phyloP scores from a whole-genome alignment of 352 stramenopile genomes.

The Globisporangium emineosum region DNA sequence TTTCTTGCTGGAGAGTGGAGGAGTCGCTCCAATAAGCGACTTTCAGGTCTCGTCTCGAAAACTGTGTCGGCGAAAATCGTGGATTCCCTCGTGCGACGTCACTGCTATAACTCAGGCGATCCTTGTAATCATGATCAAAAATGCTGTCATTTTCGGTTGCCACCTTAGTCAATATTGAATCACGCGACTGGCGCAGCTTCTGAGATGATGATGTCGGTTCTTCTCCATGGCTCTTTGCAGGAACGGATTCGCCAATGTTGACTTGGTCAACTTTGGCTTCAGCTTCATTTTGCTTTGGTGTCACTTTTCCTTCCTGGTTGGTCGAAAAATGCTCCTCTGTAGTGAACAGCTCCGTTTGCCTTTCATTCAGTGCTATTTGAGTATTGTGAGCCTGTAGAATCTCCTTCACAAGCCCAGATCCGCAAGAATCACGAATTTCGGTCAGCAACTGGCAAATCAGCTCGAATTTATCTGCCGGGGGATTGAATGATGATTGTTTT shows the following conservation, averaged over 20 bases:
- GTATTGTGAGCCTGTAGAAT: constrained; percentile 9
- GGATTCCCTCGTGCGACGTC: background rate
- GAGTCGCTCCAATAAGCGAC: constrained; percentile 10
- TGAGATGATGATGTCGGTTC: background rate
- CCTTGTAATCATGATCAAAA: background rate
- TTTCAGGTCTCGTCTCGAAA: background rate
- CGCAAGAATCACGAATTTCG: constrained; percentile 32
- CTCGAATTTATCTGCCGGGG: constrained; percentile 33
- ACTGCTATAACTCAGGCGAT: background rate
- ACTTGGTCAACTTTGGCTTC: background rate
- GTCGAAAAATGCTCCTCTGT: background rate
- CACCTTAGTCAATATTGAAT: background rate
- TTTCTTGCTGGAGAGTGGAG: constrained; percentile 12
- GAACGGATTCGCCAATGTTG: background rate
- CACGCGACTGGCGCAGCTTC: background rate
- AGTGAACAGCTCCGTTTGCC: background rate
- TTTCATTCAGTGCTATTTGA: background rate
- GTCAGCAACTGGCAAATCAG: constrained; percentile 32
- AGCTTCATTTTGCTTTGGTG: background rate
- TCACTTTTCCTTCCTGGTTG: background rate
- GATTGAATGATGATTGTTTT: background rate
- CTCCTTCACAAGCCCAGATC: constrained; percentile 10
- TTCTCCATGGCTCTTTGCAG: background rate
- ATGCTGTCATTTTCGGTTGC: background rate
- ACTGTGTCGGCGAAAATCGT: background rate